These are phyloP conservation scores for Wickerhamomyces sp. DNA, from an alignment of 1,139 yeast species.

Conservation along the genomic window DNA sequence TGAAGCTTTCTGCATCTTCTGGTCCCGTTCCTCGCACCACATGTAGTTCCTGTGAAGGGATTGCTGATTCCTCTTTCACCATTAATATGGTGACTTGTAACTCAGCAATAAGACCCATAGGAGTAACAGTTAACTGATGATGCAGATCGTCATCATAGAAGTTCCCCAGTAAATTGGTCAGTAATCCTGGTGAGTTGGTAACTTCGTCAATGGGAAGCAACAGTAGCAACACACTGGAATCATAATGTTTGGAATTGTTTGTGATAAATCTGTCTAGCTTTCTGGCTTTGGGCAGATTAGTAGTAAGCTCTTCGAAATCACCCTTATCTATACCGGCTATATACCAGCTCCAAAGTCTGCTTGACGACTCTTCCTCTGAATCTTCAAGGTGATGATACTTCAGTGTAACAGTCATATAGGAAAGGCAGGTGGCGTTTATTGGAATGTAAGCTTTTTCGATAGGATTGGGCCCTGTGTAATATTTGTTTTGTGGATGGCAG, in stretches of 20 bases:
- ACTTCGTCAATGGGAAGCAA: conserved; percentile 12
- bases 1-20: conserved; percentile 9
- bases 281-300: conserved; percentile 1
- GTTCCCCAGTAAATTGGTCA: conserved; percentile 9
- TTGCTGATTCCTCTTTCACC: conserved; percentile 4
- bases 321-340: conserved; percentile 11
- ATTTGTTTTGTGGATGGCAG: too few relatives aligned
- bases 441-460: too few relatives aligned
- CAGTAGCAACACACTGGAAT: conserved; percentile 11
- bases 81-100: conserved; percentile 13
- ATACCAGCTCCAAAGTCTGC: conserved; percentile 17
- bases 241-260: conserved; percentile 10
- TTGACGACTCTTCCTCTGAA: conserved; percentile 9
- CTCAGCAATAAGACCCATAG: conserved; percentile 10
- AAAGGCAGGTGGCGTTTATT: too few relatives aligned
- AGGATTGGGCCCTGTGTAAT: too few relatives aligned
- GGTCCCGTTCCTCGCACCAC: too few relatives aligned
- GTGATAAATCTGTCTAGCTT: conserved; percentile 14
- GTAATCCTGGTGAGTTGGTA: conserved; percentile 10
- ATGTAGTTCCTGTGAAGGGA: conserved; percentile 5
- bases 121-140: conserved; percentile 10
- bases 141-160: conserved; percentile 6
- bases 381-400: conserved; percentile 12
- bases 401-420: conserved; percentile 8
- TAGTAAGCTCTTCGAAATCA: conserved; percentile 11